Evolutionary conservation across 345 rosid species (phyloP).

Genomic region (Eucalyptus caleyi): DNA sequence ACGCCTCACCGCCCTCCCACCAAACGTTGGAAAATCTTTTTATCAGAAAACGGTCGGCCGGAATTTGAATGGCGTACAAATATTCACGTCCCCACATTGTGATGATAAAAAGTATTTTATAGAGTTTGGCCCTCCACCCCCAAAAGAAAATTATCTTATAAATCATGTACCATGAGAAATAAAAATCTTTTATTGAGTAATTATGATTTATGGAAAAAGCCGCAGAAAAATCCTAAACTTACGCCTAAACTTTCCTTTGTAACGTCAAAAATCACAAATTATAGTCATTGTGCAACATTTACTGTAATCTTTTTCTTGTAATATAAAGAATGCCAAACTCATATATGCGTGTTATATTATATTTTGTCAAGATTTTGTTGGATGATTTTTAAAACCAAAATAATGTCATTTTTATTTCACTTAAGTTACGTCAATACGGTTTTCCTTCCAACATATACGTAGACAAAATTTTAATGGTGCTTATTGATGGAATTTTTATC

Average conservation of each 20-base stretch:
- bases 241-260: no score
- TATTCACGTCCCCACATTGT: not conserved
- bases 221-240: not conserved
- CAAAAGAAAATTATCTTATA: not conserved
- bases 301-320: no score
- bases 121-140: not conserved
- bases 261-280: no score
- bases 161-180: not conserved
- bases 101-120: not conserved
- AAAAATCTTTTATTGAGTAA: not conserved
- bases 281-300: accelerated
- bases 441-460: accelerated
- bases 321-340: not conserved
- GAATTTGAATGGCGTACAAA: not conserved
- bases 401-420: not conserved
- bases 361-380: accelerated
- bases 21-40: not conserved
- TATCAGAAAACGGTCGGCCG: not conserved
- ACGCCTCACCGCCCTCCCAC: not conserved
- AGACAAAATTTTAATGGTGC: not conserved
- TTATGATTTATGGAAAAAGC: not conserved
- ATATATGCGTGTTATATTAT: not conserved
- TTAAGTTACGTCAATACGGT: accelerated
- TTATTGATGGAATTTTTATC: no score
- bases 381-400: no score